Conservation (phyloP, 441 rosid genomes). For the Populus tomentosa region DNA sequence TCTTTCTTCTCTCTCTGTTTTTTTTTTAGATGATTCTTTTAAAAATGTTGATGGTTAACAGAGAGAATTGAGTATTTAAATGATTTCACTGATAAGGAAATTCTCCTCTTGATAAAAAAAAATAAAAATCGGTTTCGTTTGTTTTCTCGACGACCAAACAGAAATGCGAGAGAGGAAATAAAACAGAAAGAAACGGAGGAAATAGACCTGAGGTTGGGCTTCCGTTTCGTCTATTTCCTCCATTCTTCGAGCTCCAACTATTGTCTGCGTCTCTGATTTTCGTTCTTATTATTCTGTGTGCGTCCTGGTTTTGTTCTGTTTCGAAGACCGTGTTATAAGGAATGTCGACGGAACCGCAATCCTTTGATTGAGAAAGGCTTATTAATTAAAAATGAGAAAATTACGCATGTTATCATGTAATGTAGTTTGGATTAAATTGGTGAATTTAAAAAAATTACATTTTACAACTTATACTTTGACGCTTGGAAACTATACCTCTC, state of each 20-base stretch:
- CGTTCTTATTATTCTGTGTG: neutral
- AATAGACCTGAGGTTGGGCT: conserved; percentile 53
- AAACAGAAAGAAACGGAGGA: neutral
- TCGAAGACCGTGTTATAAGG: too few species aligned
- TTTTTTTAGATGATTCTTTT: too few species aligned
- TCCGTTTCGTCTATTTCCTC: conserved; percentile 75
- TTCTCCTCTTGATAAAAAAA: neutral
- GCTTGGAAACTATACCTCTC: too few species aligned
- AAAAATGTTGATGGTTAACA: neutral
- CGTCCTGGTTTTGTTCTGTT: neutral
- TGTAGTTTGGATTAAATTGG: too few species aligned
- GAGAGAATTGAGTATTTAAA: neutral
- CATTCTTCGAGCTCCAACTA: conserved; percentile 8
- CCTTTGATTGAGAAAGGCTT: neutral
- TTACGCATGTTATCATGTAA: neutral
- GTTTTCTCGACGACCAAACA: conserved; percentile 31
- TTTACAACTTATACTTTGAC: too few species aligned
- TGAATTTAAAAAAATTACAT: too few species aligned
- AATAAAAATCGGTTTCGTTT: neutral
- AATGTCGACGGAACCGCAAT: neutral
- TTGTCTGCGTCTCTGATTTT: neutral
- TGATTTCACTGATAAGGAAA: neutral
- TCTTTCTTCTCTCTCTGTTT: neutral
- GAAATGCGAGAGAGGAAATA: conserved; percentile 3
- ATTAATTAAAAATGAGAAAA: too few species aligned